These are phyloP conservation scores for Chrysanthemum seticuspe DNA, from an alignment of 129 eudicot genomes.

Conservation along the genomic window DNA sequence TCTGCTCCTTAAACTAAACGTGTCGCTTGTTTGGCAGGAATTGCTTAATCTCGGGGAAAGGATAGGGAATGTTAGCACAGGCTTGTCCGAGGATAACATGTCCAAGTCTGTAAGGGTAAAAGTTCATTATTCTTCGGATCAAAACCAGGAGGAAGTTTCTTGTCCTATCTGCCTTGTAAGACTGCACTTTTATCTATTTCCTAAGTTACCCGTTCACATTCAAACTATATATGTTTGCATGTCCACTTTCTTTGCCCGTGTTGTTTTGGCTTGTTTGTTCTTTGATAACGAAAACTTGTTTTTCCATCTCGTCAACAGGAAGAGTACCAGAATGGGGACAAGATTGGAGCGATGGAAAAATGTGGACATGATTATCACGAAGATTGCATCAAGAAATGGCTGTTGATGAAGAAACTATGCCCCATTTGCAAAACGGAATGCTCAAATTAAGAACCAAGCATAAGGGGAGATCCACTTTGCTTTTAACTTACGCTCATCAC, in stretches of 20 bases:
- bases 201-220: not conserved
- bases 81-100: slow-evolving; percentile 49
- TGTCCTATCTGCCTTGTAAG: slow-evolving; percentile 66
- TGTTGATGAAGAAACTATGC: slow-evolving; percentile 53
- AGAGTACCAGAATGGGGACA: slow-evolving; percentile 45
- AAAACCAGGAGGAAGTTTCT: slow-evolving; percentile 29
- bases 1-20: not conserved
- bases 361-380: slow-evolving; percentile 61
- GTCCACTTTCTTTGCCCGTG: not conserved
- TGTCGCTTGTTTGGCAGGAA: slow-evolving; percentile 36
- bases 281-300: slow-evolving; percentile 10
- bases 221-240: not conserved
- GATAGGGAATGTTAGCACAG: slow-evolving; percentile 53
- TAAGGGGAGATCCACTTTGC: not conserved
- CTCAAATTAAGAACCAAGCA: slow-evolving; percentile 19
- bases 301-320: slow-evolving; percentile 34
- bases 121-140: slow-evolving; percentile 5
- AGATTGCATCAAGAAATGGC: slow-evolving; percentile 58
- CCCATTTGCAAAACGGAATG: slow-evolving; percentile 55
- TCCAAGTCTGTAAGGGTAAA: slow-evolving; percentile 40
- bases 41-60: slow-evolving; percentile 57
- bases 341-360: slow-evolving; percentile 40
- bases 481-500: too few species aligned
- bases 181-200: too few species aligned
- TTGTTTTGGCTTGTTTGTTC: slow-evolving; percentile 5